Conservation (phyloP, 2,329 filamentous ascomycete species). For the Aspergillus neotritici region DNA sequence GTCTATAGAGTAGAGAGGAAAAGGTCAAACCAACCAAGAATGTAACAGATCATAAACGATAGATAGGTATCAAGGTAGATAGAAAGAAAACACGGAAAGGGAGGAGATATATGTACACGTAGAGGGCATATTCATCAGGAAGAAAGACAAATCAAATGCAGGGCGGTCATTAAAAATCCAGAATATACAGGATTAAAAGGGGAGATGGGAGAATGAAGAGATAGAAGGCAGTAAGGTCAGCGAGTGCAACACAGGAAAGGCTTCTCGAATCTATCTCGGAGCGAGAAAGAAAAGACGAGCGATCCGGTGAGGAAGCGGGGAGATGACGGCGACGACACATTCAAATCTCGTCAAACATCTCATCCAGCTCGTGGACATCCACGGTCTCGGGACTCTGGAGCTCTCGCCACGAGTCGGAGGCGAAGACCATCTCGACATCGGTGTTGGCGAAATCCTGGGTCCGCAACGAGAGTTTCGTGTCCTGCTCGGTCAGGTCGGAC, state of each 20-base stretch:
- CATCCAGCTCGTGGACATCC: constrained; percentile 87
- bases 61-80: background rate
- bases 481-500: constrained; percentile 29
- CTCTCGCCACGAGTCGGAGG: constrained; percentile 54
- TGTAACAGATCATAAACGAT: no score
- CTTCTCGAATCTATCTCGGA: constrained; percentile 1
- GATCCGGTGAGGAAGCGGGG: background rate
- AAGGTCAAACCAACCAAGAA: no score
- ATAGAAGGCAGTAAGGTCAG: background rate
- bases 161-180: constrained; percentile 1
- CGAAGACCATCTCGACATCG: constrained; percentile 37
- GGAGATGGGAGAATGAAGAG: background rate
- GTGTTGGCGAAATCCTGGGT: constrained; percentile 23
- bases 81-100: background rate
- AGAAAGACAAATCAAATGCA: background rate
- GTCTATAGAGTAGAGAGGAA: no score
- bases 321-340: background rate
- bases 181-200: background rate
- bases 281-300: background rate
- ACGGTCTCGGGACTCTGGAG: constrained; percentile 75
- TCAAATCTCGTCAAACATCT: constrained; percentile 72
- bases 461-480: constrained; percentile 42
- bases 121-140: background rate
- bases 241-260: constrained; percentile 1
- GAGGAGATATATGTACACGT: constrained; percentile 2